Evolutionary conservation across 2,329 filamentous ascomycete species (phyloP), one percentile per base, ranked within the genome.

Genomic region (Penicillium sp.): DNA sequence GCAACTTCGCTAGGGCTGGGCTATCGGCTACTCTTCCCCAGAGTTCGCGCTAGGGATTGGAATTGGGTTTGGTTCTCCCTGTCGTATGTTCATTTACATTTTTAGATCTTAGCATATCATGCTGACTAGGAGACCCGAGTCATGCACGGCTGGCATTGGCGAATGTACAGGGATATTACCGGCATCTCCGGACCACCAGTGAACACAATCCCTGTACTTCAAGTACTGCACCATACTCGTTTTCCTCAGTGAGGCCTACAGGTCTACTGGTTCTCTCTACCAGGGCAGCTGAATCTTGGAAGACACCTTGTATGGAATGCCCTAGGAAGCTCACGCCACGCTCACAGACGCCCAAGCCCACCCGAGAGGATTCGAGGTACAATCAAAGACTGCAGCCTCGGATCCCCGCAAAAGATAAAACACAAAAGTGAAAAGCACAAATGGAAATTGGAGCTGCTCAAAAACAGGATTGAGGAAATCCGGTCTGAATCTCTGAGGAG

Each of bases 391-490:
- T 29, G 16, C 19, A 19, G 31, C 45, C 31, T 14, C 26, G 19
- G 27, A 21, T 39, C 14, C 37, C 24, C 21, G 16, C 26, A 33
- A 11, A 52, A 33, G 37, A 43, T 10, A 52, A 52, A 52, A 44
- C 8, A 24, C 19, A 53, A 45, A 41, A 33, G 14, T 47, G 53
- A 48, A 51, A 62, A 66, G 60, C 54, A 61, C 59, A 65, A 60
- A 61, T 66, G 55, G 60, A 64, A 61, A 66, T 65, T 64, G 60
- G 49, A 62, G 52, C 48, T 63, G 59, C 60, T 63, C 39, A 68
- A 71, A 71, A 63, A 61, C 68, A 67, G 65, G 58, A 49, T 49
- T 11, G 22, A 45, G 59, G 62, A 65, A 68, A 67, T 63, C 66
- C 55, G 51, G 60, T 57, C 46, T 51, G 41, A 51, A 58, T 59